Evolutionary conservation across 2,329 filamentous ascomycete genomes (phyloP), one percentile per base, ranked within the genome.

Genomic region (Hymenoscyphus occultus): DNA sequence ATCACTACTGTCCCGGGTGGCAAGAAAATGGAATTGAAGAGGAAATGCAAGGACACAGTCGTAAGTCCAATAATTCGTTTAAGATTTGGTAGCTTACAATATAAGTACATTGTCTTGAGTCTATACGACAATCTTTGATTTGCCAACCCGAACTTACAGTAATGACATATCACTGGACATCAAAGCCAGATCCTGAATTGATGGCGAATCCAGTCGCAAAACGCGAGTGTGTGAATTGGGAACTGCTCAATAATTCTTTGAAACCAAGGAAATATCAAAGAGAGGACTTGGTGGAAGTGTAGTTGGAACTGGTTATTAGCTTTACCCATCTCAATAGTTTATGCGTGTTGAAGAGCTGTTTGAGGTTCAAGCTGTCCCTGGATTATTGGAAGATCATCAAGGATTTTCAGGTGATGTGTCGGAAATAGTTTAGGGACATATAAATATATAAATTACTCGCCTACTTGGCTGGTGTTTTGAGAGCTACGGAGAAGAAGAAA

Each of bases 121-220:
- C 58, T 48, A 42, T 60, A 60, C 58, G 58, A 19, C 58, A 60
- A 48, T 60, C 58, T 40, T 28, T 60, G 35, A 60, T 60, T 22
- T 60, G 39, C 58, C 58, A 60, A 31, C 58, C 58, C 58, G 58
- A 60, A 32, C 35, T 60, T 13, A 60, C 58, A 45, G 39, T 45
- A 45, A 60, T 60, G 58, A 39, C 58, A n/a, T 60, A 45, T 32
- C 35, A n/a, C 9, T 60, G 58, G 58, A 45, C 22, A 60, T 42
- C 35, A n/a, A 22, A 22, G 2, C 58, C 58, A 5, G 14, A 42
- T 10, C 58, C 58, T n/a, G 58, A 42, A 45, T 28, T 60, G 13
- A 60, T 42, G n/a, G 58, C 58, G 3, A 60, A 60, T 48, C 58
- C 58, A 31, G 58, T 45, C n/a, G 58, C 39, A 14, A 60, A 45